Evolutionary conservation across 2,329 filamentous ascomycete species (phyloP).

Genomic region (Neocucurbitaria cava): DNA sequence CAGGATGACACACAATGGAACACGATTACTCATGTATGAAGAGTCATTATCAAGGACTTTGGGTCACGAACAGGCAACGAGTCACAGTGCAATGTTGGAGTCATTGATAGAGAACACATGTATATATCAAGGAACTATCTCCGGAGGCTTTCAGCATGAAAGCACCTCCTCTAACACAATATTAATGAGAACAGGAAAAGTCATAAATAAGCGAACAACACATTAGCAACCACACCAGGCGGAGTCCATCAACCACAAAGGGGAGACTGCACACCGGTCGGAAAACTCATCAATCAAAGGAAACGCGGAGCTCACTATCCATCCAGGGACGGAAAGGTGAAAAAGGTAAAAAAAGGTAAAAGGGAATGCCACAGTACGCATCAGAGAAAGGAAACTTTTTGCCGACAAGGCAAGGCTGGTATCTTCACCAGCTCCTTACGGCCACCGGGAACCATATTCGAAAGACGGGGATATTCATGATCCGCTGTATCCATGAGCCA

Average conservation of each 20-base stretch:
- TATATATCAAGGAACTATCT: constrained; percentile 29
- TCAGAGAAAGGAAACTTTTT: constrained; percentile 33
- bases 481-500: constrained; percentile 47
- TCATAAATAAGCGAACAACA: constrained; percentile 5
- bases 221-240: constrained; percentile 35
- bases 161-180: constrained; percentile 5
- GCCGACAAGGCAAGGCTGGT: constrained; percentile 34
- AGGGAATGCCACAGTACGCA: constrained; percentile 10
- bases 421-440: constrained; percentile 48
- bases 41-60: background rate
- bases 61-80: constrained; percentile 5
- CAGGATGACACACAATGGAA: background rate
- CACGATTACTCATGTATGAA: background rate
- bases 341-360: constrained; percentile 4
- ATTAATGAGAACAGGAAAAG: background rate
- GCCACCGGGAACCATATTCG: constrained; percentile 38
- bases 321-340: constrained; percentile 9
- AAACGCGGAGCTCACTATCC: constrained; percentile 17
- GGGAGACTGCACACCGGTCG: constrained; percentile 46
- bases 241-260: constrained; percentile 46
- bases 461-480: constrained; percentile 41
- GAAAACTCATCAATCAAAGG: constrained; percentile 19
- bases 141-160: constrained; percentile 17
- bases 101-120: constrained; percentile 18
- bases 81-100: constrained; percentile 13